Evolutionary conservation across 2,329 filamentous ascomycete species (phyloP), one percentile per base, ranked within the genome.

Genomic region (Tolypocladium album): DNA sequence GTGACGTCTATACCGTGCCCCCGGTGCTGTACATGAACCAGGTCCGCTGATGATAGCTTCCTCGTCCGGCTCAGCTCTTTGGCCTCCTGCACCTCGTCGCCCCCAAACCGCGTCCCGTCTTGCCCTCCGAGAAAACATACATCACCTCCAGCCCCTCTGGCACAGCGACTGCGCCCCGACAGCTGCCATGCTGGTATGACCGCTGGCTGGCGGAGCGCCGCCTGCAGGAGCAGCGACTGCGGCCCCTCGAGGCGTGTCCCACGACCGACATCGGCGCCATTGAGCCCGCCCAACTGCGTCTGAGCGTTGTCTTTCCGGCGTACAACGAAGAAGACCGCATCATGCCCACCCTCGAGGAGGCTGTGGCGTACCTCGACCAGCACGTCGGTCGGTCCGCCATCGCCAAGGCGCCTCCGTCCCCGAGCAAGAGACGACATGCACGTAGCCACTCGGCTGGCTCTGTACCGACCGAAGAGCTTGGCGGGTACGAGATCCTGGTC

Each of bases 291-390:
- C 86, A 92, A 63, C 75, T 97, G n/a, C 89, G 88, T 71, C 86
- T 99, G 79, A 94, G 89, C 59, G 86, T 97, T 9, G 91, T 99
- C 0, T 88, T 99, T 52, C 94, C 94, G 0, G 94, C 94, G 12
- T 99, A 92, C 81, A 99, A 99, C 67, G 94, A 99, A 70, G 88
- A 93, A 71, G 82, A 89, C 61, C 86, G 94, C 38, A 81, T 99
- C 55, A 81, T 85, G 15, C 88, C 87, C 13, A 96, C 96, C 76
- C 80, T 99, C 15, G 87, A 95, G 69, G 94, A 99, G 74, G 92
- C 94, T 1, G 88, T 97, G 34, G 86, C 85, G 57, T 96, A 92
- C 71, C 82, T 99, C 12, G 89, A 96, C 72, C 76, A 80, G 57
- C 82, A 87, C 64, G 93, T 95, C 69, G 90, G 90, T 12, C 79